phyloP scores from a whole-genome alignment of 495 filamentous ascomycete genomes.

The Neurospora tetrasperma region DNA sequence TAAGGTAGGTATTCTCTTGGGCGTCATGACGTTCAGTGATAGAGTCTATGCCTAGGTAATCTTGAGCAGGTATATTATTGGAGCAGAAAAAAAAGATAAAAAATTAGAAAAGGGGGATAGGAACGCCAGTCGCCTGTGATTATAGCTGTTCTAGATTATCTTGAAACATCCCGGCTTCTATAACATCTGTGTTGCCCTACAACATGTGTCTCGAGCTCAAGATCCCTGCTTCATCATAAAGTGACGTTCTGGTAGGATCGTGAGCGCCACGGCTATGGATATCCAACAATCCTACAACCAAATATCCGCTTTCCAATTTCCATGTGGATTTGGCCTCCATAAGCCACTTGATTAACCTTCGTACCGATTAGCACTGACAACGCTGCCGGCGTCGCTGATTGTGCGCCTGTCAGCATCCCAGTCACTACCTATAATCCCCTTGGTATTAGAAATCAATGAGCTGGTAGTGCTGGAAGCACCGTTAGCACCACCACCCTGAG shows the following conservation, averaged over 20 bases:
- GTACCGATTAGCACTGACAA: conserved; percentile 9
- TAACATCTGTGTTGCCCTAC: not conserved
- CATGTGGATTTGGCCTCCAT: not conserved
- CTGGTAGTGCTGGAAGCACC: conserved; percentile 9
- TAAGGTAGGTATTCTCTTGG: not conserved
- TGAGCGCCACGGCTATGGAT: not conserved
- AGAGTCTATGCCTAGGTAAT: not conserved
- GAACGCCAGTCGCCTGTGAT: not conserved
- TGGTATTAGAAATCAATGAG: conserved; percentile 3
- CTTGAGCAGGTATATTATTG: not conserved
- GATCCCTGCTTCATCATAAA: not conserved
- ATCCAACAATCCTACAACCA: not conserved
- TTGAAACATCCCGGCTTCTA: not conserved
- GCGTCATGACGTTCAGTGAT: not conserved
- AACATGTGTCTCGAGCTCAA: not conserved
- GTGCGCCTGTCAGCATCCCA: conserved; percentile 19
- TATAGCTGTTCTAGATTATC: not conserved
- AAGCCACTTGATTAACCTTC: not conserved
- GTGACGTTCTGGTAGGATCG: not conserved
- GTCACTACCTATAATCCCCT: conserved; percentile 15
- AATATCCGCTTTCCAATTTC: not conserved
- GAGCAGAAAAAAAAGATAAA: not conserved
- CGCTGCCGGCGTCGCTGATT: conserved; percentile 22
- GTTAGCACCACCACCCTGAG: conserved; percentile 26
- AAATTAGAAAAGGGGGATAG: not conserved